These are phyloP conservation scores for Tricladium varicosporioides DNA, from an alignment of 2,329 filamentous ascomycete genomes.

Conservation along the genomic window DNA sequence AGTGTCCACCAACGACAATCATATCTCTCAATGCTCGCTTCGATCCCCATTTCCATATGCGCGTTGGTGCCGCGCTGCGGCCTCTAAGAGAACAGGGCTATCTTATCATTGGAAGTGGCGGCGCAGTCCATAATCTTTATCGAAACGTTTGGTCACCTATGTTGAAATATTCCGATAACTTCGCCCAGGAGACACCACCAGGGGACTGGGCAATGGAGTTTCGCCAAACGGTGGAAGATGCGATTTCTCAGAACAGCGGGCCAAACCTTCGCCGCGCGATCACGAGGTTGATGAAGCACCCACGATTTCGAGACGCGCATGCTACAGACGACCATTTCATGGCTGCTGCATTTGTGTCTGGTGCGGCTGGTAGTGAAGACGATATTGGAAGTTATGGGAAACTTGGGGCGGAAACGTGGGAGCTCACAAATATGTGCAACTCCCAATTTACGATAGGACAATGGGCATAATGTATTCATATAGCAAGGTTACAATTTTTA, in stretches of 20 bases:
- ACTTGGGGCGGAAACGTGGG: slow-evolving; percentile 62
- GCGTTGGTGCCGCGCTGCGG: slow-evolving; percentile 55
- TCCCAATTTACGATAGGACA: slow-evolving; percentile 25
- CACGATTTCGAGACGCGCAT: slow-evolving; percentile 63
- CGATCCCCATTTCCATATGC: slow-evolving; percentile 55
- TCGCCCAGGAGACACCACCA: slow-evolving; percentile 57
- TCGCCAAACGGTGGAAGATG: slow-evolving; percentile 62
- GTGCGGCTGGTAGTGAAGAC: slow-evolving; percentile 48
- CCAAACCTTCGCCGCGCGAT: slow-evolving; percentile 53
- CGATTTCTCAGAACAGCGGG: slow-evolving; percentile 51
- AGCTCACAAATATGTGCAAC: slow-evolving; percentile 42
- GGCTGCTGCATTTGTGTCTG: slow-evolving; percentile 61
- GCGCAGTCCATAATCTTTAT: slow-evolving; percentile 69
- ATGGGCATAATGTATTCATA: background rate
- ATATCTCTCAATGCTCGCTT: slow-evolving; percentile 53
- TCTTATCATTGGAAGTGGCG: slow-evolving; percentile 57
- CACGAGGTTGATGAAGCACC: slow-evolving; percentile 66
- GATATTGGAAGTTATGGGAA: slow-evolving; percentile 42
- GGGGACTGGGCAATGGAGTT: slow-evolving; percentile 63
- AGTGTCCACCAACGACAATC: slow-evolving; percentile 65
- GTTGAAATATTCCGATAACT: slow-evolving; percentile 54
- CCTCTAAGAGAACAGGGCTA: slow-evolving; percentile 51
- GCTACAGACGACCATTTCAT: slow-evolving; percentile 71
- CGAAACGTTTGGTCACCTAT: slow-evolving; percentile 66
- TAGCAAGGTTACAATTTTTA: no score